Base-by-base conservation (phyloP, 2,329 filamentous ascomycete genomes). In the Colletotrichum musae region DNA sequence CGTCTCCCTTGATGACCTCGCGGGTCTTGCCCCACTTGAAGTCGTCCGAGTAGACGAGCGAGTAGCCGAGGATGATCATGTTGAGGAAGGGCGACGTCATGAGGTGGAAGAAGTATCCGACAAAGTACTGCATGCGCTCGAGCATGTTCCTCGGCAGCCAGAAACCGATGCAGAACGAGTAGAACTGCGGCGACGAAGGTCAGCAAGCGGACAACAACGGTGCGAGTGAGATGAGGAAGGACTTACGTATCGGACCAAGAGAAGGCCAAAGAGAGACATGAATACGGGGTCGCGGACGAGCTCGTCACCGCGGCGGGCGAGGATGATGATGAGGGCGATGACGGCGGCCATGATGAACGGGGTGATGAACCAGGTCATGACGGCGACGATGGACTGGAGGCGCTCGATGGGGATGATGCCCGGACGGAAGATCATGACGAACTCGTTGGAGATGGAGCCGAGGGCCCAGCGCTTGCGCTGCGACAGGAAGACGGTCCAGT, bases 391-490 rank as follows among this genome's bases (percentile, higher is more conserved):
- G 41, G 83, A 82, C 64, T 84, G 81, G 26, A 85, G 74, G 7
- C 83, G 74, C 73, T 86, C 83, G 21, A 85, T 80, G 54, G 78
- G 73, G 10, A 81, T 78, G 54, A 82, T 83, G 0, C 82, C 80
- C 1, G 79, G 79, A 0, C 82, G 78, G 61, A 82, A 80, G n/a
- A 85, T 79, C 77, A 86, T 81, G 73, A 85, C 80, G 28, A 86
- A 80, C 72, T 87, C 84, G 71, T 86, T 86, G 5, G 81, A 81
- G 32, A 83, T 85, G 43, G 82, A 83, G 0, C 83, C 84, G 10
- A 86, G 73, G 1, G 84, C 83, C 83, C 84, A 86, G 0, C 84
- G 80, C 74, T 85, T 83, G 6, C 84, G 80, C 74, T 86, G 84
- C 5, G 82, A 84, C 28, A 86, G 73, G 57, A 85, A 86, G 0